Conservation (phyloP, 371 early-diverging fungal genomes). For the Capillidium rhysosporum region DNA sequence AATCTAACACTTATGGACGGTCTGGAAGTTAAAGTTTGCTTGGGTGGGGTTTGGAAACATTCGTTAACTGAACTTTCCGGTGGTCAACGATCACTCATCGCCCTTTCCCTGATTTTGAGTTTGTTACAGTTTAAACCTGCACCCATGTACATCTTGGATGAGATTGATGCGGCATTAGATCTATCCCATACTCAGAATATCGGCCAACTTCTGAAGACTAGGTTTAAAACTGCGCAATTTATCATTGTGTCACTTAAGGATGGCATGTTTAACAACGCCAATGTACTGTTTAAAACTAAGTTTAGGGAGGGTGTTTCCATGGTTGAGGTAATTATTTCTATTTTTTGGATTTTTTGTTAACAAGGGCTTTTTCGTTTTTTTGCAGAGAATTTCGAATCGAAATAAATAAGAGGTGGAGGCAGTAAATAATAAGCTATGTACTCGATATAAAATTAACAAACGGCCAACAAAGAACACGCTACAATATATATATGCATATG, state of each 20-base stretch:
- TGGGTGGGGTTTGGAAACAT: constrained; percentile 97
- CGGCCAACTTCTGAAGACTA: constrained; percentile 84
- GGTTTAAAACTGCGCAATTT: constrained; percentile 98
- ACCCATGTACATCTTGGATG: constrained; percentile 99
- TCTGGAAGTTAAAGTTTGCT: constrained; percentile 83
- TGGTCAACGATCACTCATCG: constrained; percentile 95
- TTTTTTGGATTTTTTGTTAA: not conserved
- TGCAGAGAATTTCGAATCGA: not conserved
- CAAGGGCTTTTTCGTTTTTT: not conserved
- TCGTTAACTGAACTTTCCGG: constrained; percentile 95
- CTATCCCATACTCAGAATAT: constrained; percentile 98
- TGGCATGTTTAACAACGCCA: constrained; percentile 99
- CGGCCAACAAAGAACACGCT: too few species aligned
- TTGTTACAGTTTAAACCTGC: constrained; percentile 98
- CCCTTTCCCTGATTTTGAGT: constrained; percentile 92
- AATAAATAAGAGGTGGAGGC: too few species aligned
- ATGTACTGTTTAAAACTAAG: constrained; percentile 88
- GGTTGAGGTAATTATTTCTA: constrained; percentile 35
- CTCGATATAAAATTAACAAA: too few species aligned
- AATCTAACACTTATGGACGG: constrained; percentile 68
- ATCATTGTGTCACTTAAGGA: constrained; percentile 99
- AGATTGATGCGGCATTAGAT: constrained; percentile 99
- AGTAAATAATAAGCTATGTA: too few species aligned
- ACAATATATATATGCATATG: too few species aligned
- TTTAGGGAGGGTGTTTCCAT: constrained; percentile 93